Conservation (phyloP, 140 eudicot species). For the Anethum foeniculum region DNA sequence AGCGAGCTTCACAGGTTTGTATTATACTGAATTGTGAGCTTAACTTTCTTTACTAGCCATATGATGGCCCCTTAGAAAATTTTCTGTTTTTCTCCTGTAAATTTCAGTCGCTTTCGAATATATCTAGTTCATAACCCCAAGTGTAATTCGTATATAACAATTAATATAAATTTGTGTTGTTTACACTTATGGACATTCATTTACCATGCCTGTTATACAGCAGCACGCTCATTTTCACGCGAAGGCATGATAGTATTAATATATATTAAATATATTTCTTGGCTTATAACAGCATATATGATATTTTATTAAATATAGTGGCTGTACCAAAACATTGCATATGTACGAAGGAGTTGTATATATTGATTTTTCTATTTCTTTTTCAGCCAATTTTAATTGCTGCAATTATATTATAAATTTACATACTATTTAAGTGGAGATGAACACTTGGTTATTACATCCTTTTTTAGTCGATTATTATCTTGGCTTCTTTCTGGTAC, state of each 20-base stretch:
- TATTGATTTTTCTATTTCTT: not conserved
- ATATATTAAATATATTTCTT: not conserved
- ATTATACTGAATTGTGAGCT: not conserved
- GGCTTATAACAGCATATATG: not conserved
- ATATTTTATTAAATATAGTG: not conserved
- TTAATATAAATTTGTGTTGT: no score
- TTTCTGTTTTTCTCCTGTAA: not conserved
- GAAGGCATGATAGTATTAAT: not conserved
- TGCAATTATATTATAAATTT: not conserved
- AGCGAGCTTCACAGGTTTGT: slow-evolving; percentile 89
- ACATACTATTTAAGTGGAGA: not conserved
- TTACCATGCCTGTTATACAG: no score
- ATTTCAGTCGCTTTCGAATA: not conserved
- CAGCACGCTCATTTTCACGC: not conserved
- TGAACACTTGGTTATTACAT: not conserved
- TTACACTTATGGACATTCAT: no score
- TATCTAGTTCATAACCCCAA: not conserved
- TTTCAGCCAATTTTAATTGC: not conserved
- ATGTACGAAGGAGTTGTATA: not conserved
- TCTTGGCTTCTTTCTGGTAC: not conserved
- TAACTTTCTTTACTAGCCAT: not conserved
- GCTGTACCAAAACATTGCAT: not conserved
- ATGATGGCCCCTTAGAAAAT: not conserved
- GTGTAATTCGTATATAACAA: no score
- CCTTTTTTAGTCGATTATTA: not conserved